Base-by-base conservation (phyloP, 106 monocot species). In the Agapanthus africanus region DNA sequence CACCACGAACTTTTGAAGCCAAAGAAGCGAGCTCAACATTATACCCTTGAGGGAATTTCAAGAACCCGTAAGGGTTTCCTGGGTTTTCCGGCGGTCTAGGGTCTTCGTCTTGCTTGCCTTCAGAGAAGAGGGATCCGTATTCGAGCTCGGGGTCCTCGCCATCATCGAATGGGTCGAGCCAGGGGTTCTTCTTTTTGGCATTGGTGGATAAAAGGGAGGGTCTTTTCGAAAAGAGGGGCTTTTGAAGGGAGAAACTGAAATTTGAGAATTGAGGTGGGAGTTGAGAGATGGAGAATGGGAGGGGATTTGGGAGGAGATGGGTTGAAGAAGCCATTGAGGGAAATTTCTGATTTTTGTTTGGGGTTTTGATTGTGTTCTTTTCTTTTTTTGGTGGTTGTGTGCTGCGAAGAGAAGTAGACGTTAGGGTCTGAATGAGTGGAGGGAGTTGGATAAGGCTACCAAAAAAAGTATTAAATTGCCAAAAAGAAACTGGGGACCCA, bases 151-250 rank as follows among this genome's bases (percentile, higher is more conserved):
- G 87, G 72, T 88, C 91, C 1, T 42, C 68, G 0, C 91, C 94
- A 36, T 87, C 85, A 73, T 95, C 91, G 68, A 91, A 95, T 31
- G 91, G 85, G 75, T 95, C 94, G 11, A 95, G 85, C 94, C 94
- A 95, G 3, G 83, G 88, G 75, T 91, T 91, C 79, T 85, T 84
- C 77, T 90, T 88, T 82, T 88, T 91, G 68, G 79, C 69, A 11
- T 31, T 33, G 28, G 71, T 63, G 37, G 80, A 11, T 40, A 77
- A 16, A 50, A 35, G 18, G 18, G 11, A 10, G 30, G 19, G 37
- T n/a, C 34, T 7, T 18, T 25, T 52, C 27, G 35, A 1, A 65
- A 39, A 30, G 21, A 41, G 35, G 13, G 30, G 30, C 40, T 75
- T 13, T 1, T 8, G 54, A 40, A 40, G 19, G 40, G 57, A 36